Base-by-base conservation (phyloP, 108 stramenopile genomes). In the Nannochloropsis granulata region DNA sequence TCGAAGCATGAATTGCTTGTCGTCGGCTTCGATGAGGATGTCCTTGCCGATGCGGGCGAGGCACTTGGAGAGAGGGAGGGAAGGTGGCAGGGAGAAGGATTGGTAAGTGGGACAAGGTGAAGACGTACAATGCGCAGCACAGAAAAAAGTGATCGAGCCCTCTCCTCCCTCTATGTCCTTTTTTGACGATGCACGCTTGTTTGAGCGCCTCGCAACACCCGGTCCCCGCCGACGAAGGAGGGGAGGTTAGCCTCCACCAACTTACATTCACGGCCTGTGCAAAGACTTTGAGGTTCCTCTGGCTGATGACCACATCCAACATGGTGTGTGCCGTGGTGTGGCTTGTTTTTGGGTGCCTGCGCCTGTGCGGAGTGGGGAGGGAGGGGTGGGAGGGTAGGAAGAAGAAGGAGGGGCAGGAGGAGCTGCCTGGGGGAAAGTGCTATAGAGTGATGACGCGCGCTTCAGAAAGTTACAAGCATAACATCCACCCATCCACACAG, bases 1-100 rank as follows among this genome's bases (percentile, higher is more conserved):
- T 23, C 88, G 88, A 12, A 88, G 88, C 43, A 88, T 83, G 23
- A 88, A 84, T 81, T 88, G 84, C 82, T 88, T 84, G 21, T 81
- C 43, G 44, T 84, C 84, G 12, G 84, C 84, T 44, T 88, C 88
- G 44, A 88, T 84, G 80, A 84, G 82, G 81, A 88, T 26, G 81
- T 88, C 88, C 84, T 88, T 88, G 44, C 88, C 88, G 14, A 88
- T 81, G 79, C 82, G 56, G 71, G 19, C 43, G 16, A 43, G 26
- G 26, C 23, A 25, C 43, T 82, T 13, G 82, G 43, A 25, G 10
- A 25, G 10, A 43, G 13, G 26, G 25, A 82, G 1, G 23, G 14
- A 44, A 0, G 2, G n/a, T 16, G 56, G 16, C 5, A 71, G 11
- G 56, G 56, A 71, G n/a, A n/a, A 71, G 1, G 1, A 5, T 34